Base-by-base conservation (phyloP, 768 basidiomycete genomes). In the Lactifluus hygrophoroides region DNA sequence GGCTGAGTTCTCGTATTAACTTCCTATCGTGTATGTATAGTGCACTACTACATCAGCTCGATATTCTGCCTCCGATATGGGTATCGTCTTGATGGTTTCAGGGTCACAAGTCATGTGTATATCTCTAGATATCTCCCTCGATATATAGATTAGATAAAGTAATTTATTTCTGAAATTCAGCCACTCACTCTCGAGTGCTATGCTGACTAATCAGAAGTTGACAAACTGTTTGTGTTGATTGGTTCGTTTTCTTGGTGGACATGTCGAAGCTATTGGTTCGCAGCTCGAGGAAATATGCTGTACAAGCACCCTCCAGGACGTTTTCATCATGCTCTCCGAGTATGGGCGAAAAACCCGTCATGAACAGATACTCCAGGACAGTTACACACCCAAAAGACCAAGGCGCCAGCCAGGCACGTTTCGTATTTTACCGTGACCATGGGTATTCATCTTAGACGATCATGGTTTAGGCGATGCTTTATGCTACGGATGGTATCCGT, bases 321-420 rank as follows among this genome's bases (percentile, higher is more conserved):
- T 60, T 55, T 50, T 54, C 70, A 63, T 70, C 66, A n/a, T 49
- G 57, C 19, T 25, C 60, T 21, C 58, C 54, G 23, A 52, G n/a
- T 14, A 23, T 23, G n/a, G 61, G 47, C 21, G 70, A 69, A 40
- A 69, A 69, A 21, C 66, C 68, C 43, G 55, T 73, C 58, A 63
- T 81, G 68, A 84, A 84, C 69, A 72, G 78, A 55, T 84, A 93
- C 76, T 91, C 88, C 69, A 79, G 85, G 64, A 77, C 78, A 32
- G 80, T 98, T 66, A 98, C 96, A 10, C 84, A 87, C 69, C 86
- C 91, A 28, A 99, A 98, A 72, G 85, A 85, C 67, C 95, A 99
- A 71, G 95, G 91, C 34, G 95, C 94, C 32, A 92, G 90, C 69
- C 94, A 97, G 83, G 90, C 84, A 64, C 40, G 62, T 52, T 27